These are phyloP conservation scores for Sindora glabra DNA, from an alignment of 306 rosid species.

Conservation along the genomic window DNA sequence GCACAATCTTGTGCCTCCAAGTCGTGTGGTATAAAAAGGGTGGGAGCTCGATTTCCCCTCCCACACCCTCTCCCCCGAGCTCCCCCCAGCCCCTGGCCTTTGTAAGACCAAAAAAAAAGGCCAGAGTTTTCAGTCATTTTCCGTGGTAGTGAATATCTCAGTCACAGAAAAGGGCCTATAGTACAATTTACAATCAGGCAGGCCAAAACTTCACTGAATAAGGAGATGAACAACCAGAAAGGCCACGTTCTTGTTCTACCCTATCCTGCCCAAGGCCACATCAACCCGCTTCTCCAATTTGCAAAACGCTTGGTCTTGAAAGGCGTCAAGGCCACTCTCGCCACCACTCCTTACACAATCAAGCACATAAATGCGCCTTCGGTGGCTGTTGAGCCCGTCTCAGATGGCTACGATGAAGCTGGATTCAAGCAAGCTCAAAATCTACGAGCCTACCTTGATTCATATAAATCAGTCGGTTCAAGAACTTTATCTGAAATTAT, in stretches of 20 bases:
- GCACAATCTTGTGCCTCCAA: no score
- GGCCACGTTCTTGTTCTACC: constrained; percentile 31
- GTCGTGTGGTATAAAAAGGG: no score
- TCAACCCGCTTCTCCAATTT: constrained; percentile 41
- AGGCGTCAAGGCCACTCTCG: constrained; percentile 28
- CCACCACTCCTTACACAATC: constrained; percentile 29
- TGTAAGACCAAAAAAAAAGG: no score
- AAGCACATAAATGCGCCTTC: constrained; percentile 13
- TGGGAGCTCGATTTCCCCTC: no score
- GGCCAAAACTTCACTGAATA: no score
- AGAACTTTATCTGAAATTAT: constrained; percentile 20
- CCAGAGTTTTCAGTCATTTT: no score
- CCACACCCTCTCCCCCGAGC: no score
- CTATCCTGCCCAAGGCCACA: constrained; percentile 37
- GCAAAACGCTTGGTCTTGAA: constrained; percentile 29
- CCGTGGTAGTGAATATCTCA: no score
- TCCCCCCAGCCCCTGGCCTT: no score
- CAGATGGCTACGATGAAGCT: constrained; percentile 30
- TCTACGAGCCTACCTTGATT: constrained; percentile 21
- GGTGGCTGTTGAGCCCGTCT: constrained; percentile 19
- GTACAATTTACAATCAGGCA: no score
- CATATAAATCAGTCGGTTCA: constrained; percentile 26
- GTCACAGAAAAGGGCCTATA: no score
- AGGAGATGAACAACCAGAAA: constrained; percentile 6
- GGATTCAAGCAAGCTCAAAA: constrained; percentile 26